Conservation (phyloP, 2,329 filamentous ascomycete species). For the Coniochaeta sp. region DNA sequence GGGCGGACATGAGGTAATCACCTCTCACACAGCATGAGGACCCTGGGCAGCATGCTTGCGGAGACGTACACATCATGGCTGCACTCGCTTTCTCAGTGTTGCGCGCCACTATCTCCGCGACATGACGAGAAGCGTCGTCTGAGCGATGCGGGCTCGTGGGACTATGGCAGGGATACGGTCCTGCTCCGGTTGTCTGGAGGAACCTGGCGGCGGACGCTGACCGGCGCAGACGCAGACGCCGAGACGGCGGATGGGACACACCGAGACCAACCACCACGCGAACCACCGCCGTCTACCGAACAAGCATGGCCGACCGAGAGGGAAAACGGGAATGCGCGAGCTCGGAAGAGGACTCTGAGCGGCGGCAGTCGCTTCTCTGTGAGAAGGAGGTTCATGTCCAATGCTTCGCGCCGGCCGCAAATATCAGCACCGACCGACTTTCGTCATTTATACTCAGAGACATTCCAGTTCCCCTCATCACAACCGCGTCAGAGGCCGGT, state of each 20-base stretch:
- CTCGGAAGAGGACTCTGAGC: conserved; percentile 11
- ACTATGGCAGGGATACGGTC: not conserved
- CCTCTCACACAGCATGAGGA: conserved; percentile 11
- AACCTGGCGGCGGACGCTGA: conserved; percentile 6
- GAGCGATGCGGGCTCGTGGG: conserved; percentile 11
- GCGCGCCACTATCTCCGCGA: conserved; percentile 28
- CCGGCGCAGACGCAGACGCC: conserved; percentile 11
- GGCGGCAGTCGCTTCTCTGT: conserved; percentile 32
- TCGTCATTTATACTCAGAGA: conserved; percentile 45
- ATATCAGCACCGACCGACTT: conserved; percentile 56
- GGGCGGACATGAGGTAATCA: conserved; percentile 10
- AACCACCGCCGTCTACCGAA: conserved; percentile 19
- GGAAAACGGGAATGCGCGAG: conserved; percentile 20
- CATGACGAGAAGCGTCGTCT: conserved; percentile 27
- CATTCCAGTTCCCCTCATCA: conserved; percentile 27
- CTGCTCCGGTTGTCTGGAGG: not conserved
- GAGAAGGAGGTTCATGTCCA: conserved; percentile 37
- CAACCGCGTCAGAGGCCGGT: conserved; percentile 20
- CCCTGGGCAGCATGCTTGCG: conserved; percentile 28
- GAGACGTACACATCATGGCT: conserved; percentile 39
- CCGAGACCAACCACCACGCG: conserved; percentile 21
- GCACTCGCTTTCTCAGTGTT: conserved; percentile 36
- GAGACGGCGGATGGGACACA: conserved; percentile 20
- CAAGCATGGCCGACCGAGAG: conserved; percentile 16
- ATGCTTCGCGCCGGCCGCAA: conserved; percentile 40